Evolutionary conservation across 2,329 filamentous ascomycete genomes (phyloP).

Genomic region (Chalaropsis ovoidea): DNA sequence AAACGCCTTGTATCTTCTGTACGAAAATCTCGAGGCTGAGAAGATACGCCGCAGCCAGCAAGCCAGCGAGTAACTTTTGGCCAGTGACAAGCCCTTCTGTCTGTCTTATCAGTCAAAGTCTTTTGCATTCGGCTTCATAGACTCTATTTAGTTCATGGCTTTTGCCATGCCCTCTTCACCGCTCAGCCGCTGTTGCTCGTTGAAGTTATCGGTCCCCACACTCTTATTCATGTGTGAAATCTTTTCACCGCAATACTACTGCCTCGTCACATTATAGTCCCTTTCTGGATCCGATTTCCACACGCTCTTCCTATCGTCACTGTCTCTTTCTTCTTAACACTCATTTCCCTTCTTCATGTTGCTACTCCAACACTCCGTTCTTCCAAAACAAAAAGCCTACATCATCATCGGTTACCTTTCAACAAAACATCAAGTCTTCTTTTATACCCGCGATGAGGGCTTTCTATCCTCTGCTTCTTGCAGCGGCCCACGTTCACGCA

Average conservation of each 20-base stretch:
- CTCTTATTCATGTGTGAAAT: not conserved
- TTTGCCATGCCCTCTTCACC: not conserved
- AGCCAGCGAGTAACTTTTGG: conserved; percentile 39
- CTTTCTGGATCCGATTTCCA: conserved; percentile 16
- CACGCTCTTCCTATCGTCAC: conserved; percentile 9
- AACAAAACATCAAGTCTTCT: conserved; percentile 4
- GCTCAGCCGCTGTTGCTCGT: too few species aligned
- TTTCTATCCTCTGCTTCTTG: conserved; percentile 5
- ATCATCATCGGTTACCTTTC: not conserved
- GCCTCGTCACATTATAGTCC: not conserved
- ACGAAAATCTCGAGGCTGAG: conserved; percentile 96
- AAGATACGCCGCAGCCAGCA: conserved; percentile 93
- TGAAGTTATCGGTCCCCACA: not conserved
- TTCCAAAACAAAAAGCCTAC: conserved; percentile 13
- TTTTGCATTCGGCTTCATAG: not conserved
- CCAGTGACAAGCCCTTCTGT: conserved; percentile 16
- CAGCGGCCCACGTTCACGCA: not conserved
- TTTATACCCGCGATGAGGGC: conserved; percentile 2
- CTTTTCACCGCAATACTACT: not conserved
- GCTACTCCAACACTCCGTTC: not conserved
- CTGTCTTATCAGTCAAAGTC: conserved; percentile 14
- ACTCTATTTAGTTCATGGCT: not conserved
- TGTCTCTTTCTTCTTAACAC: conserved; percentile 12
- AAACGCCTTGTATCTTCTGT: conserved; percentile 87
- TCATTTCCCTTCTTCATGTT: conserved; percentile 9